These are phyloP conservation scores for Annona cherimola DNA, from an alignment of 164 flowering plant species.

Conservation along the genomic window DNA sequence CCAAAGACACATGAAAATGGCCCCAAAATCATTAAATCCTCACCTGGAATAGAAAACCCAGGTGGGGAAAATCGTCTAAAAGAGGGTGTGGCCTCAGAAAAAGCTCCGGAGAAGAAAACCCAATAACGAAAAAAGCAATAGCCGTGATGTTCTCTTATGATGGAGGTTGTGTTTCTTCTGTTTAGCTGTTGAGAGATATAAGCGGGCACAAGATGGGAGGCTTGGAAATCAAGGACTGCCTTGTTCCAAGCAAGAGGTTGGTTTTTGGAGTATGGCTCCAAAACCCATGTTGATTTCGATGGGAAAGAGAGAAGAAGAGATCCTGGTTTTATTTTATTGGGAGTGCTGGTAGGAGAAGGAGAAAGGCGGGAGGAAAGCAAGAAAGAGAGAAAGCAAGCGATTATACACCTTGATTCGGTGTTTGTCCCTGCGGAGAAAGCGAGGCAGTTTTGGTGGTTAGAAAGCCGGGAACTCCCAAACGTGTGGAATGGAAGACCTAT, in stretches of 20 bases:
- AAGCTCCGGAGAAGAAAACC: neutral
- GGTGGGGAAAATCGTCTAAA: neutral
- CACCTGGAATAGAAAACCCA: conserved; percentile 2
- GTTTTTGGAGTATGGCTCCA: neutral
- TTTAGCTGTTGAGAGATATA: neutral
- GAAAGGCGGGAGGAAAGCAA: neutral
- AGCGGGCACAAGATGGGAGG: neutral
- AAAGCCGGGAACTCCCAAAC: neutral
- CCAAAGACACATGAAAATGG: neutral
- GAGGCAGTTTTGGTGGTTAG: neutral
- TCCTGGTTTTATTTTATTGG: neutral
- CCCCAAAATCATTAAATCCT: neutral
- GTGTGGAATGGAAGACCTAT: neutral
- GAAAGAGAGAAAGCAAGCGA: neutral
- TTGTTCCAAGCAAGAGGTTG: neutral
- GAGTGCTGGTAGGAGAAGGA: neutral
- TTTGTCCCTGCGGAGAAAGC: neutral
- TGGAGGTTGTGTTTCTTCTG: neutral
- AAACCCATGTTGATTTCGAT: neutral
- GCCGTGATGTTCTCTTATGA: neutral
- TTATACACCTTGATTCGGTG: neutral
- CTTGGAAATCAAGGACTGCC: neutral
- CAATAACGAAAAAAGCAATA: neutral
- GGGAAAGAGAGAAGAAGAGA: neutral
- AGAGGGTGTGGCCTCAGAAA: neutral